phyloP scores from a whole-genome alignment of 176 grass and related monocot species.

The Ensete ventricosum region DNA sequence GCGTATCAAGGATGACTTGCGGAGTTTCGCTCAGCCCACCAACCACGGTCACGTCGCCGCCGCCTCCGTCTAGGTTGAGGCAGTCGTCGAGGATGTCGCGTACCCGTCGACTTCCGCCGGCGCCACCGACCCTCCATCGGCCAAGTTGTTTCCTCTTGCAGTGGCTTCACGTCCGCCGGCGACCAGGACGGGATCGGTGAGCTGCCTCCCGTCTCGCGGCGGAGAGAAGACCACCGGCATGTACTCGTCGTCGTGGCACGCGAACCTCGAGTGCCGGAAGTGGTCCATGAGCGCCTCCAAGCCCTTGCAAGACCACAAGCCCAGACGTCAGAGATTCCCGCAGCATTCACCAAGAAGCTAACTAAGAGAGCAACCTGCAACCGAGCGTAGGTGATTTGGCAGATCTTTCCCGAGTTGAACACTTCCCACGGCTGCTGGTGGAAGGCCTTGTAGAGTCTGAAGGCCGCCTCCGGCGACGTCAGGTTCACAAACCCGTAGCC shows the following conservation, averaged over 20 bases:
- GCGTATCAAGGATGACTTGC: no score
- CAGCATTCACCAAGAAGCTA: not conserved
- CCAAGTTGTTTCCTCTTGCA: not conserved
- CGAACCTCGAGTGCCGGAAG: conserved; percentile 93
- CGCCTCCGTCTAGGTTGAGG: conserved; percentile 33
- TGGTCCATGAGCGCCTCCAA: conserved; percentile 85
- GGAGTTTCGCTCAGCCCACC: no score
- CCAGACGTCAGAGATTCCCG: not conserved
- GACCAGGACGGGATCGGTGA: conserved; percentile 60
- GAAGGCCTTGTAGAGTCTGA: conserved; percentile 91
- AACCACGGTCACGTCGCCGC: not conserved
- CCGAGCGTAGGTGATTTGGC: conserved; percentile 98
- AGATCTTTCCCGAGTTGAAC: conserved; percentile 96
- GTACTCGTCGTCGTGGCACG: conserved; percentile 85
- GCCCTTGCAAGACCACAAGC: conserved; percentile 29
- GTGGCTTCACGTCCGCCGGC: conserved; percentile 17
- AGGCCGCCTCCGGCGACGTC: conserved; percentile 74
- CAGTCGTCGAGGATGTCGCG: conserved; percentile 50
- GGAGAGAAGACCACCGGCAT: conserved; percentile 73
- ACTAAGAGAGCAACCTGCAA: conserved; percentile 47
- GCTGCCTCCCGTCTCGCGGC: conserved; percentile 66
- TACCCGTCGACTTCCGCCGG: conserved; percentile 33
- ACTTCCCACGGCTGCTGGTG: conserved; percentile 94
- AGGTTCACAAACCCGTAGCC: conserved; percentile 98
- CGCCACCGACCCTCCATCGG: not conserved